Evolutionary conservation across 2,329 filamentous ascomycete species (phyloP).

Genomic region (Colletotrichum sp.): DNA sequence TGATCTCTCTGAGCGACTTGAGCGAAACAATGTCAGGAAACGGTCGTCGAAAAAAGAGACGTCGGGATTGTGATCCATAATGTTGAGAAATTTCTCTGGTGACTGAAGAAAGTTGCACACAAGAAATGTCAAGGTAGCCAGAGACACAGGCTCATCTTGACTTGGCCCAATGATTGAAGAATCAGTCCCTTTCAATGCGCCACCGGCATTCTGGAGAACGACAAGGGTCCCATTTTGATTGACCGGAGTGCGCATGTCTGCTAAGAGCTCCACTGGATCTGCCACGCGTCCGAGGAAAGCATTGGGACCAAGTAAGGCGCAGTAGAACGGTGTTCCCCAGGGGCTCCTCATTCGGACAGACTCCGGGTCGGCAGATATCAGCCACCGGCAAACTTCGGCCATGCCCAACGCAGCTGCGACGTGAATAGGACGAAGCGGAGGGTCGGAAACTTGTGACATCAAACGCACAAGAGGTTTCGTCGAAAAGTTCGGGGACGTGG

Average conservation of each 20-base stretch:
- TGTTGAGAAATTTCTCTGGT: not conserved
- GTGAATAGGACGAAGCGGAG: constrained; percentile 35
- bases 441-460: constrained; percentile 32
- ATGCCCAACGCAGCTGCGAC: constrained; percentile 38
- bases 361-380: constrained; percentile 8
- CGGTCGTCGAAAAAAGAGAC: not conserved
- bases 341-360: constrained; percentile 24
- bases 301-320: constrained; percentile 36
- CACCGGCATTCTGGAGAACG: constrained; percentile 28
- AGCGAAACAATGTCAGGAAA: not conserved
- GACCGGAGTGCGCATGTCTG: not conserved
- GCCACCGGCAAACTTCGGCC: constrained; percentile 29
- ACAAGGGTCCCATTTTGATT: constrained; percentile 29
- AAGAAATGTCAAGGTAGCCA: constrained; percentile 5
- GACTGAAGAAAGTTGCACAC: not conserved
- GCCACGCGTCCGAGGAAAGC: constrained; percentile 26
- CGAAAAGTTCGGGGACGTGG: constrained; percentile 19
- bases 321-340: constrained; percentile 37
- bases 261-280: not conserved
- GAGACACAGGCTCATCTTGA: not conserved
- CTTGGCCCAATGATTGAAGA: not conserved
- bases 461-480: constrained; percentile 30
- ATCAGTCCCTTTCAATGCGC: not conserved
- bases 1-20: not conserved
- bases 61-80: not conserved